Evolutionary conservation across 2,329 filamentous ascomycete genomes (phyloP).

Genomic region (Aspergillus arachidicola): DNA sequence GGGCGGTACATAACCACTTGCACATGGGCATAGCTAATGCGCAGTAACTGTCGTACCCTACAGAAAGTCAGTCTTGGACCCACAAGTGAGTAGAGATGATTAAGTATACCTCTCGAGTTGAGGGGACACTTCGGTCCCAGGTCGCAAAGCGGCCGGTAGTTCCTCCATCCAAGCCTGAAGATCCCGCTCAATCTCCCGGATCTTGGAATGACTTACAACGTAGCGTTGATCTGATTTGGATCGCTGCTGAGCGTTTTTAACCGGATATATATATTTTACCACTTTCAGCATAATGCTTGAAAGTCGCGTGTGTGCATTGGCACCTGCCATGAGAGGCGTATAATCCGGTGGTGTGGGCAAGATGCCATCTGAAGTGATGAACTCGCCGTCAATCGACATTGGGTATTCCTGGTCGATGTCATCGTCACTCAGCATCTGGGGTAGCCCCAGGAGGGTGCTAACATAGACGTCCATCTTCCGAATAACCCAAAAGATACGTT

Average conservation of each 20-base stretch:
- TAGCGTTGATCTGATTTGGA: constrained; percentile 58
- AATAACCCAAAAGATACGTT: constrained; percentile 61
- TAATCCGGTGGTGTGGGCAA: constrained; percentile 57
- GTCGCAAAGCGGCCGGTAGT: constrained; percentile 75
- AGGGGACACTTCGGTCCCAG: constrained; percentile 73
- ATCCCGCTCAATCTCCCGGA: constrained; percentile 66
- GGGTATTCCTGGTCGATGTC: constrained; percentile 55
- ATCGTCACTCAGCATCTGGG: constrained; percentile 52
- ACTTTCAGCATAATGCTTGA: constrained; percentile 63
- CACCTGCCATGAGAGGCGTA: constrained; percentile 60
- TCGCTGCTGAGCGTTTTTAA: constrained; percentile 53
- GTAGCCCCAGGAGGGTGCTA: constrained; percentile 52
- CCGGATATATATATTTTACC: constrained; percentile 65
- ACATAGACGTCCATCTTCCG: constrained; percentile 56
- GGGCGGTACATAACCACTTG: constrained; percentile 67
- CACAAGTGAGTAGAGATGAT: neutral
- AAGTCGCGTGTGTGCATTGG: constrained; percentile 62
- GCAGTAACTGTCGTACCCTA: constrained; percentile 62
- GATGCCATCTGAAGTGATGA: constrained; percentile 49
- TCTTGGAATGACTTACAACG: constrained; percentile 65
- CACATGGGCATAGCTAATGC: constrained; percentile 65
- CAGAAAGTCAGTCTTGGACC: neutral
- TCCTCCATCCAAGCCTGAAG: constrained; percentile 65
- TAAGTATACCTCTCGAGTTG: constrained; percentile 73
- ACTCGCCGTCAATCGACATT: constrained; percentile 49